A percentile compares a stretch with the other conserved stretches of the same genome.
Evolutionary conservation across 345 rosid species (phyloP).

Genomic region (Durio zibethinus): DNA sequence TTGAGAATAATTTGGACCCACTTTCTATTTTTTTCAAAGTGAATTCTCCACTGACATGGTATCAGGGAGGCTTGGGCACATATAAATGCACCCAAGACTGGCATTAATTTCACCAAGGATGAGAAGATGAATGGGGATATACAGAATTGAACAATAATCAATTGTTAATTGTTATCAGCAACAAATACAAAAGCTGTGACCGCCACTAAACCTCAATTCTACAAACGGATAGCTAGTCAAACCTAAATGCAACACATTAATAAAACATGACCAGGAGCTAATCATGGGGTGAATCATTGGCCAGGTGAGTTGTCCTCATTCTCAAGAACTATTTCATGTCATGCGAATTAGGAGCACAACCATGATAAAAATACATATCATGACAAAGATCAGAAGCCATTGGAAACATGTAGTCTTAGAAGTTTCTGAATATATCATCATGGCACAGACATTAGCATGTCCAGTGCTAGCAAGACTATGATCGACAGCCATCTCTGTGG

Average conservation of each 20-base stretch:
- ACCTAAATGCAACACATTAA: neutral
- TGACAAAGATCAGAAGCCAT: slow-evolving; percentile 67
- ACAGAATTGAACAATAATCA: neutral
- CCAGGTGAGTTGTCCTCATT: neutral
- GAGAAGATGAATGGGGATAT: neutral
- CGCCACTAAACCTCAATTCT: neutral
- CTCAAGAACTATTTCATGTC: slow-evolving; percentile 33
- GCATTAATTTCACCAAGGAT: neutral
- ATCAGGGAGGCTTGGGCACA: neutral
- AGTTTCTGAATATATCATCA: slow-evolving; percentile 51
- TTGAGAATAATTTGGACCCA: too few species aligned
- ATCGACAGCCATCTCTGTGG: slow-evolving; percentile 80
- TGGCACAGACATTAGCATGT: slow-evolving; percentile 63
- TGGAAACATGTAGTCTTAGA: slow-evolving; percentile 86
- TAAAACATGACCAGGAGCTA: neutral
- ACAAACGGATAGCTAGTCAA: neutral
- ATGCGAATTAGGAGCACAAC: slow-evolving; percentile 80
- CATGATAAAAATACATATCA: slow-evolving; percentile 77
- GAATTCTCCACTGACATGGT: neutral
- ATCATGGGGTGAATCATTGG: neutral
- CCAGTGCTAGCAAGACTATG: slow-evolving; percentile 87
- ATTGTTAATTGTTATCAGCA: neutral
- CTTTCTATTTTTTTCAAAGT: too few species aligned
- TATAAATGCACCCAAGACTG: neutral
- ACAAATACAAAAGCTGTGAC: neutral